phyloP scores from a whole-genome alignment of 2,329 filamentous ascomycete genomes.

The Mariannaea sp. region DNA sequence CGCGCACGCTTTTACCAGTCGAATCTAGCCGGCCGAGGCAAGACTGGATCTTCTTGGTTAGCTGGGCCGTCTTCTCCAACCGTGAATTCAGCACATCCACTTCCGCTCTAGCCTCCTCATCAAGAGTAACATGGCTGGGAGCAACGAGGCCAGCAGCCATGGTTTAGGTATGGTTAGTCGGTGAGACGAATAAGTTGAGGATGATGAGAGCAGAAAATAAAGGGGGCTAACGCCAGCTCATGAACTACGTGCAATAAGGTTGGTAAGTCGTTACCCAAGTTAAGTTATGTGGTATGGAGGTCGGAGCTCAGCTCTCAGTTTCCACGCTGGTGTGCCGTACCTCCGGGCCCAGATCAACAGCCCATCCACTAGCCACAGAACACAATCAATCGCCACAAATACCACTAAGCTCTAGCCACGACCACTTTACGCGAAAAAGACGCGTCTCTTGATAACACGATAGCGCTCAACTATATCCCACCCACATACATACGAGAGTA shows the following conservation, averaged over 20 bases:
- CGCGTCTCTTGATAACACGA: conserved; percentile 29
- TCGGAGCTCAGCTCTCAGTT: not conserved
- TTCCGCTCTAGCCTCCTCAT: conserved; percentile 71
- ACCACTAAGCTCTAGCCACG: not conserved
- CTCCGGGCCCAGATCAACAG: no score
- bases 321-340: no score
- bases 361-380: conserved; percentile 6
- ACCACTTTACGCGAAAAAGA: conserved; percentile 38
- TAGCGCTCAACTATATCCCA: conserved; percentile 23
- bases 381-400: not conserved
- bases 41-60: conserved; percentile 94
- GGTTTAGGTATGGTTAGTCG: conserved; percentile 1
- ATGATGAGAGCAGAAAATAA: not conserved
- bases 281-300: no score
- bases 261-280: no score
- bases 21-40: conserved; percentile 83
- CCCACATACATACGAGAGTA: conserved; percentile 24
- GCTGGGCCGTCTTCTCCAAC: conserved; percentile 87
- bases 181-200: not conserved
- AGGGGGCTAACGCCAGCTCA: not conserved
- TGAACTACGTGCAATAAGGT: no score
- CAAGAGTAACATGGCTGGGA: conserved; percentile 55
- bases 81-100: conserved; percentile 73
- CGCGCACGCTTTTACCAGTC: conserved; percentile 87
- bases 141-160: conserved; percentile 59